Evolutionary conservation across 768 basidiomycete species (phyloP).

Genomic region (Hericium rajendrae): DNA sequence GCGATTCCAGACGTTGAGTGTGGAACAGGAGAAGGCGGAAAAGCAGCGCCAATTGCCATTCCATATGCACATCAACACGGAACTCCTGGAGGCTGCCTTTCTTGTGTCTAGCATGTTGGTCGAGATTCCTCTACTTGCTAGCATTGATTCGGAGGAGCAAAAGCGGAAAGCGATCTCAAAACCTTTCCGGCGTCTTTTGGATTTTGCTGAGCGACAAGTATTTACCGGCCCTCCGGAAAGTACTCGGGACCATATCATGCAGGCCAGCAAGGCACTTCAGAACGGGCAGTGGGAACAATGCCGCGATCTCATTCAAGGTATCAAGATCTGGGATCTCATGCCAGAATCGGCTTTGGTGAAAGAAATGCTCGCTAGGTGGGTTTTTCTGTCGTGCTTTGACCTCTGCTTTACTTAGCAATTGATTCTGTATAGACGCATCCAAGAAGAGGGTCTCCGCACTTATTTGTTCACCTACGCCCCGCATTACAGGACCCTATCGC

Average conservation of each 20-base stretch:
- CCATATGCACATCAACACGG: conserved; percentile 99
- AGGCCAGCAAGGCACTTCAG: conserved; percentile 93
- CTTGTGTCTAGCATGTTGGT: conserved; percentile 98
- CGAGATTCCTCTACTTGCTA: conserved; percentile 91
- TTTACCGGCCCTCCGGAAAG: conserved; percentile 99
- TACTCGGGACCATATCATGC: conserved; percentile 98
- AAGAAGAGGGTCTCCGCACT: conserved; percentile 93
- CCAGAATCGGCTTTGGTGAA: conserved; percentile 81
- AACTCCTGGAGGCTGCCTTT: conserved; percentile 94
- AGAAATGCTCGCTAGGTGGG: conserved; percentile 89
- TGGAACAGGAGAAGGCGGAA: conserved; percentile 96
- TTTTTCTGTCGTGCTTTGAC: neutral
- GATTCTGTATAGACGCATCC: conserved; percentile 67
- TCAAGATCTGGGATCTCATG: conserved; percentile 98
- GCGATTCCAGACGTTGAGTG: conserved; percentile 75
- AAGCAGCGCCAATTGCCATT: conserved; percentile 94
- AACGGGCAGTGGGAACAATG: conserved; percentile 97
- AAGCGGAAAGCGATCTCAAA: conserved; percentile 93
- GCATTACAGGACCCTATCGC: conserved; percentile 85
- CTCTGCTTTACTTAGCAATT: conserved; percentile 1
- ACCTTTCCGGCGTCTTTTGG: conserved; percentile 88
- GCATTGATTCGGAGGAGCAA: conserved; percentile 88
- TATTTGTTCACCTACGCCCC: conserved; percentile 98
- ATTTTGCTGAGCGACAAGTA: conserved; percentile 95
- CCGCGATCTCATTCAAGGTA: conserved; percentile 84